These are phyloP conservation scores for Schizonepeta tenuifolia DNA, from an alignment of 257 asterid genomes.

Conservation along the genomic window DNA sequence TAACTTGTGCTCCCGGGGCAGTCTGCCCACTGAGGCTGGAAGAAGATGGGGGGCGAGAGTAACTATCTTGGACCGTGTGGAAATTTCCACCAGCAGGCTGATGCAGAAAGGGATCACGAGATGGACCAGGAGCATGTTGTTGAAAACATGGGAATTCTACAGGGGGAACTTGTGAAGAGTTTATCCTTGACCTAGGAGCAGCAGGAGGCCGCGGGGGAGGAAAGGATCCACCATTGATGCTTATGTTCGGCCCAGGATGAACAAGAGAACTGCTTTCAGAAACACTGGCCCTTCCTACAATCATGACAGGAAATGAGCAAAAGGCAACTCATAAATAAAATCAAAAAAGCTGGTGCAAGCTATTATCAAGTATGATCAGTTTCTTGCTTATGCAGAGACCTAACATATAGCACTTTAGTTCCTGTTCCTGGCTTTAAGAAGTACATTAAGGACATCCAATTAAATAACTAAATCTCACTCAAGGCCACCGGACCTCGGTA, in stretches of 20 bases:
- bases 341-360: neutral
- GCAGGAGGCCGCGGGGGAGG: conserved; percentile 59
- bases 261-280: conserved; percentile 52
- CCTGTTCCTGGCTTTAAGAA: neutral
- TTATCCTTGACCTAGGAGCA: conserved; percentile 53
- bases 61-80: conserved; percentile 51
- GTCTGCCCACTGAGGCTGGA: conserved; percentile 55
- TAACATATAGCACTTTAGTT: too few species aligned
- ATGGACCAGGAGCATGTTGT: conserved; percentile 52
- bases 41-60: conserved; percentile 60
- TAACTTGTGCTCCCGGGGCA: conserved; percentile 52
- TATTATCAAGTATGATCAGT: neutral
- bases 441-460: too few species aligned
- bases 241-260: conserved; percentile 51
- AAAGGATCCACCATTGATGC: conserved; percentile 50
- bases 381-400: conserved; percentile 1
- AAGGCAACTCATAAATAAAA: neutral
- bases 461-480: too few species aligned
- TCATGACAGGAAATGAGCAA: conserved; percentile 22
- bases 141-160: conserved; percentile 58
- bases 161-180: conserved; percentile 47
- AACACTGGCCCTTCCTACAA: conserved; percentile 43
- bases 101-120: conserved; percentile 53
- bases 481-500: neutral
- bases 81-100: conserved; percentile 50